Conservation (phyloP, 2,329 filamentous ascomycete species). For the Lithohypha guttulata region DNA sequence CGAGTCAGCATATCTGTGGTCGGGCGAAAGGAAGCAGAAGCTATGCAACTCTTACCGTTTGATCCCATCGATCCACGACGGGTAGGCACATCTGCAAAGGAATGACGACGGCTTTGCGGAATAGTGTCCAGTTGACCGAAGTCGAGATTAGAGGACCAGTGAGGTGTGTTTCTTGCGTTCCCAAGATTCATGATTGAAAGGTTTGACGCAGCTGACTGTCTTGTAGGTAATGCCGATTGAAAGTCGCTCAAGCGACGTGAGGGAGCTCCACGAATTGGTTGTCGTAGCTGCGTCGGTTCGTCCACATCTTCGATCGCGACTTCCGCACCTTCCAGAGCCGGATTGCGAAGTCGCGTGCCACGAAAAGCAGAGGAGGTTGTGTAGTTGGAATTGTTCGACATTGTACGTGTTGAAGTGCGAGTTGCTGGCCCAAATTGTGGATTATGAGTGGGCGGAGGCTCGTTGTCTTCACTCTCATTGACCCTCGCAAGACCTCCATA, state of each 20-base stretch:
- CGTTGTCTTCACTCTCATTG: conserved; percentile 39
- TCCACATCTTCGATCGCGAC: conserved; percentile 36
- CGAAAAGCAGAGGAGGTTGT: conserved; percentile 24
- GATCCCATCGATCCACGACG: conserved; percentile 35
- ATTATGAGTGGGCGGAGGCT: conserved; percentile 26
- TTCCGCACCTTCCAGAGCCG: conserved; percentile 35
- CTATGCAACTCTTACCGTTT: conserved; percentile 24
- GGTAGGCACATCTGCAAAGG: conserved; percentile 41
- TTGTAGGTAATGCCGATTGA: conserved; percentile 31
- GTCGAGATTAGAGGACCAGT: conserved; percentile 42
- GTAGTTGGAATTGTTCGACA: conserved; percentile 30
- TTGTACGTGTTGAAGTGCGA: conserved; percentile 32
- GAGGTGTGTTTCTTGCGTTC: conserved; percentile 32
- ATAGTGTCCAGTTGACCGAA: conserved; percentile 37
- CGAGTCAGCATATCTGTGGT: not conserved
- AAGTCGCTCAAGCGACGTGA: conserved; percentile 33
- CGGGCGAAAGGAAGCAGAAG: not conserved
- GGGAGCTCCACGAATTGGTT: conserved; percentile 29
- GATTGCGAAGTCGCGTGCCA: conserved; percentile 31
- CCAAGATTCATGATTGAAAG: conserved; percentile 14
- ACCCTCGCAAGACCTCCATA: conserved; percentile 36
- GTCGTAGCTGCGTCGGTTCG: conserved; percentile 28
- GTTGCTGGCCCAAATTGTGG: conserved; percentile 13
- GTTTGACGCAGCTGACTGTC: conserved; percentile 28
- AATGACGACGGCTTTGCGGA: conserved; percentile 41